These are phyloP conservation scores for Oryza nivara DNA, from an alignment of 176 grass and related monocot genomes.

Conservation along the genomic window DNA sequence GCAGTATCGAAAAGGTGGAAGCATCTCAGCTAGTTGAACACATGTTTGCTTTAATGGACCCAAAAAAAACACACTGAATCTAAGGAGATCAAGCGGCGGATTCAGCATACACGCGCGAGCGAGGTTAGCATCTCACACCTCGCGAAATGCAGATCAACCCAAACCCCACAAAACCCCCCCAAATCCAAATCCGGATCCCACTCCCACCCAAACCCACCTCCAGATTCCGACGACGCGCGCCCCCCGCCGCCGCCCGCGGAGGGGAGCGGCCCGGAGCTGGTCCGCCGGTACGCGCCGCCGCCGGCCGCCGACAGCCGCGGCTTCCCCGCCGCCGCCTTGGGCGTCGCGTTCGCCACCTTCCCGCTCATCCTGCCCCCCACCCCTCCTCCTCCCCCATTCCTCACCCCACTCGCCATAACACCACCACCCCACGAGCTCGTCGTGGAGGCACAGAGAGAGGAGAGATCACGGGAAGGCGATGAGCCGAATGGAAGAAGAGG, in stretches of 20 bases:
- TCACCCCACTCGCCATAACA: constrained; percentile 57
- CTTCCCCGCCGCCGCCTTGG: constrained; percentile 68
- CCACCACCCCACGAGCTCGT: constrained; percentile 25
- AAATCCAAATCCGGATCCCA: constrained; percentile 48
- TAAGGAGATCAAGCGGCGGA: neutral
- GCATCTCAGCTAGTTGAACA: neutral
- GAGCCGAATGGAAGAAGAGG: neutral
- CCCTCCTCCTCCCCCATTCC: constrained; percentile 62
- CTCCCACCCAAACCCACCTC: constrained; percentile 50
- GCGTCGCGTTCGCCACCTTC: constrained; percentile 66
- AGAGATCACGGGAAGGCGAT: constrained; percentile 28
- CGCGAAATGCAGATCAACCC: constrained; percentile 41
- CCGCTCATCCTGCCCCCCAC: constrained; percentile 41
- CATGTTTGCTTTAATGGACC: neutral
- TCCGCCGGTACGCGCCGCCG: constrained; percentile 48
- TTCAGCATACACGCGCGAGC: neutral
- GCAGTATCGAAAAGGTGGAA: neutral
- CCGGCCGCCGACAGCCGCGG: constrained; percentile 53
- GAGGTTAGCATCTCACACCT: neutral
- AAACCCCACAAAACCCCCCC: constrained; percentile 1
- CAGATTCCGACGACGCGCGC: constrained; percentile 53
- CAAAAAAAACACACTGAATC: neutral
- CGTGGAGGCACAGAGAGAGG: neutral
- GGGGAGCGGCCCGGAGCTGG: constrained; percentile 62
- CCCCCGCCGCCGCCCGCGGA: constrained; percentile 25